Evolutionary conservation across 202 grass and related monocot species (phyloP).

Genomic region (Carex arenaria): DNA sequence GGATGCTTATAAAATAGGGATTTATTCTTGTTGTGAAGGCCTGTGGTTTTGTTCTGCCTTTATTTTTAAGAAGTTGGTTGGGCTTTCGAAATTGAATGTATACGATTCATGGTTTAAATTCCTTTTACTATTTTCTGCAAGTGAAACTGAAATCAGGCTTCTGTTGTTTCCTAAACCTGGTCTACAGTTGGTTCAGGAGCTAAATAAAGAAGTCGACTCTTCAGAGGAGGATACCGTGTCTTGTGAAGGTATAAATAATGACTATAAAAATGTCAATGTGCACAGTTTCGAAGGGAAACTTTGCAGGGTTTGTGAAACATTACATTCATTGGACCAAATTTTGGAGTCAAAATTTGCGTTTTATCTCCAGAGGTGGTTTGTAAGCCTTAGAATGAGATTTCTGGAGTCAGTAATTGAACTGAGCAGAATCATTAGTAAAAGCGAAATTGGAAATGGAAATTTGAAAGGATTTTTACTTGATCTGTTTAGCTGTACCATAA

Average conservation of each 20-base stretch:
- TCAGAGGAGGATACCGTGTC: slow-evolving; percentile 23
- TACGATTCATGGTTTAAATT: slow-evolving; percentile 73
- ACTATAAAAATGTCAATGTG: slow-evolving; percentile 31
- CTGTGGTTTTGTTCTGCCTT: slow-evolving; percentile 82
- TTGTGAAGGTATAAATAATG: slow-evolving; percentile 33
- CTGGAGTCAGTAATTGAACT: slow-evolving; percentile 49
- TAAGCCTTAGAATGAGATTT: slow-evolving; percentile 62
- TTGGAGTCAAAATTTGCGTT: slow-evolving; percentile 38
- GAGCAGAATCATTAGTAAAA: slow-evolving; percentile 38
- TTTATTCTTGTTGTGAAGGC: slow-evolving; percentile 62
- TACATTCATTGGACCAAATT: slow-evolving; percentile 43
- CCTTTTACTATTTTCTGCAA: slow-evolving; percentile 49
- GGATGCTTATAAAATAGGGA: slow-evolving; percentile 75
- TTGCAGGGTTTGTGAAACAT: slow-evolving; percentile 45
- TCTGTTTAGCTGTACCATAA: slow-evolving; percentile 50
- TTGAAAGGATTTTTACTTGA: slow-evolving; percentile 29
- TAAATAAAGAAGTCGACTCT: slow-evolving; percentile 43
- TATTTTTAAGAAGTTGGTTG: slow-evolving; percentile 73
- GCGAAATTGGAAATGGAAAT: neutral
- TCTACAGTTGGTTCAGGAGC: slow-evolving; percentile 45
- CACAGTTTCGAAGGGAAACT: slow-evolving; percentile 42
- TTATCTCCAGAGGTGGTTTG: slow-evolving; percentile 85
- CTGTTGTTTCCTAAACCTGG: slow-evolving; percentile 59
- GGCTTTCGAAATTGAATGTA: slow-evolving; percentile 33
- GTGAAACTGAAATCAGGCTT: slow-evolving; percentile 79